Evolutionary conservation across 2,329 filamentous ascomycete species (phyloP).

Genomic region (Aspergillus viridinutans): DNA sequence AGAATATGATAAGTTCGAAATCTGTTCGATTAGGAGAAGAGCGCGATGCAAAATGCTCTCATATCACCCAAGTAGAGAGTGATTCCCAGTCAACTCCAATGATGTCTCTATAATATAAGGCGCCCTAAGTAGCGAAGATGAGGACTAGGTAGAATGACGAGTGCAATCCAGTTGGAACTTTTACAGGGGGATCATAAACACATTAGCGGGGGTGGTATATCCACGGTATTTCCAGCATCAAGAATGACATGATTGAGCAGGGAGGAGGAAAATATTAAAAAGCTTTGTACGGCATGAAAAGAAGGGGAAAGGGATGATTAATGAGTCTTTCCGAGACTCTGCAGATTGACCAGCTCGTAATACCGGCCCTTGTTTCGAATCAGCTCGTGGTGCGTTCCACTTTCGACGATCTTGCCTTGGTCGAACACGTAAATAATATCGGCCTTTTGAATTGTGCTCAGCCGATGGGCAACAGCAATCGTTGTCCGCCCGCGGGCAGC

Average conservation of each 20-base stretch:
- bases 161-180: background rate
- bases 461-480: conserved; percentile 86
- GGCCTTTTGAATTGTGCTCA: conserved; percentile 91
- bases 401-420: conserved; percentile 78
- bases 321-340: conserved; percentile 64
- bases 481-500: conserved; percentile 83
- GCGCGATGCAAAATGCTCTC: background rate
- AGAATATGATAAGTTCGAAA: background rate
- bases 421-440: conserved; percentile 98
- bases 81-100: background rate
- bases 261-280: background rate
- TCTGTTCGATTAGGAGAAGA: background rate
- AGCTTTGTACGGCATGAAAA: background rate
- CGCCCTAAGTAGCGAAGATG: background rate
- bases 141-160: background rate
- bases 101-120: background rate
- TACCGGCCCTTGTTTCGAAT: conserved; percentile 69
- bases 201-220: conserved; percentile 4
- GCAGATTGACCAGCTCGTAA: conserved; percentile 72
- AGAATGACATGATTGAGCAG: conserved; percentile 1
- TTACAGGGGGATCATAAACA: background rate
- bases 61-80: background rate
- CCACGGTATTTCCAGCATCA: conserved; percentile 10
- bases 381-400: conserved; percentile 71
- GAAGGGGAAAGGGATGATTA: conserved; percentile 8